These are phyloP conservation scores for Hirsutella rhossiliensis DNA, from an alignment of 2,329 filamentous ascomycete species.

Conservation along the genomic window DNA sequence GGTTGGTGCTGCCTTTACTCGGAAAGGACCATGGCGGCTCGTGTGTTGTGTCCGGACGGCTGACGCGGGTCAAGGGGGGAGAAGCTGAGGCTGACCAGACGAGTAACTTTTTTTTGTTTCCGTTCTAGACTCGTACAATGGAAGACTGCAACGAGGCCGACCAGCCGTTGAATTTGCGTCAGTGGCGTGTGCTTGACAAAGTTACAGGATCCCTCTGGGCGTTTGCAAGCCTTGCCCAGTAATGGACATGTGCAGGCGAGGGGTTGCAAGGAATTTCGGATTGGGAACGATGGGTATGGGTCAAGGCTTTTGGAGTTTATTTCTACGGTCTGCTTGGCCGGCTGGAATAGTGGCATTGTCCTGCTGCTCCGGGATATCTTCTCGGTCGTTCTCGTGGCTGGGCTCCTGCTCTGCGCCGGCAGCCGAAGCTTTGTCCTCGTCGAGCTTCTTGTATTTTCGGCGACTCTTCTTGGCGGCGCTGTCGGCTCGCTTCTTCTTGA, in stretches of 20 bases:
- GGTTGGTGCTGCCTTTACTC: conserved; percentile 36
- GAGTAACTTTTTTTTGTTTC: conserved; percentile 35
- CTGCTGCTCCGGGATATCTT: not conserved
- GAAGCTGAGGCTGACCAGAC: conserved; percentile 45
- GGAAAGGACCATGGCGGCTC: conserved; percentile 32
- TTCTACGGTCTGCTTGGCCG: too few relatives aligned
- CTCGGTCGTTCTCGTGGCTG: not conserved
- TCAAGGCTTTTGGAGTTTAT: too few relatives aligned
- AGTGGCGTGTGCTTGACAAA: not conserved
- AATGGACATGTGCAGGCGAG: too few relatives aligned
- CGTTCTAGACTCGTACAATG: conserved; percentile 21
- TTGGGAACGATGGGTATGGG: too few relatives aligned
- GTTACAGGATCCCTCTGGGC: too few relatives aligned
- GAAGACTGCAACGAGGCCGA: conserved; percentile 8
- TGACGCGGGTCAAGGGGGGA: conserved; percentile 34
- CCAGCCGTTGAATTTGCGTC: not conserved
- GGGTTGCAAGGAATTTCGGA: too few relatives aligned
- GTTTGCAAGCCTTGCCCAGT: too few relatives aligned
- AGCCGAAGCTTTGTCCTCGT: conserved; percentile 29
- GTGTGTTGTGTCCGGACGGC: conserved; percentile 39
- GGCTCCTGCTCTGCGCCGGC: not conserved
- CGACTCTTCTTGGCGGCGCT: conserved; percentile 73
- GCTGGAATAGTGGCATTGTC: not conserved
- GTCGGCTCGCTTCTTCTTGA: conserved; percentile 56
- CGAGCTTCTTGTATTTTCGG: conserved; percentile 61